phyloP scores from a whole-genome alignment of 179 eudicot species.

The Beta macrorhiza region DNA sequence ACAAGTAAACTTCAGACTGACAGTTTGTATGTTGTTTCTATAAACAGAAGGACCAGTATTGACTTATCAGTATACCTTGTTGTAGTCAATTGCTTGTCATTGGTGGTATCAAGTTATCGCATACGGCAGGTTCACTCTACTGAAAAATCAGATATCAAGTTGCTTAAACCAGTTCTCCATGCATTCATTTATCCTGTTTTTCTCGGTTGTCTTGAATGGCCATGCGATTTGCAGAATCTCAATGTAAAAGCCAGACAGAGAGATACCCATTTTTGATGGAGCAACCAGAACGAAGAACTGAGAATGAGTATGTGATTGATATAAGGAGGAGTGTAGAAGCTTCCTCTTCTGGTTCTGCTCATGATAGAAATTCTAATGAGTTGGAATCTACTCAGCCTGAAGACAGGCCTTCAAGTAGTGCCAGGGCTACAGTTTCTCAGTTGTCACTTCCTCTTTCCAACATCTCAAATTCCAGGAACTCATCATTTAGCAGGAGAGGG shows the following conservation, averaged over 20 bases:
- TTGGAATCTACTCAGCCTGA: constrained; percentile 29
- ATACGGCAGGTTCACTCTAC: background rate
- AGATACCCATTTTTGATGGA: constrained; percentile 39
- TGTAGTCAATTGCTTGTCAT: constrained; percentile 12
- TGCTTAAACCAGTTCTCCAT: constrained; percentile 16
- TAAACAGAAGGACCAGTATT: constrained; percentile 25
- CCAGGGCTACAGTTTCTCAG: constrained; percentile 31
- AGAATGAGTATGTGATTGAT: constrained; percentile 44
- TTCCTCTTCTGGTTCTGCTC: constrained; percentile 38
- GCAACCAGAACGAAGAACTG: constrained; percentile 40
- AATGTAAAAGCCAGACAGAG: constrained; percentile 25
- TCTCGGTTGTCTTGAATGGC: constrained; percentile 35
- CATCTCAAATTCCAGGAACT: constrained; percentile 33
- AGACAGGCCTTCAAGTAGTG: constrained; percentile 39
- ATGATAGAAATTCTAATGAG: constrained; percentile 32
- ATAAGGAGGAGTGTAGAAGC: constrained; percentile 43
- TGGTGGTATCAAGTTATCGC: background rate
- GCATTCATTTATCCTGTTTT: constrained; percentile 19
- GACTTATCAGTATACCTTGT: background rate
- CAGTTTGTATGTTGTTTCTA: constrained; percentile 19
- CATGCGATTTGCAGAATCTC: constrained; percentile 27
- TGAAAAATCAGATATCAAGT: background rate
- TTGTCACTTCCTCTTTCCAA: constrained; percentile 35
- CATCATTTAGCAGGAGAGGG: constrained; percentile 37
- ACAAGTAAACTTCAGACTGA: constrained; percentile 5